Percentiles rank a stretch among this genome's conserved stretches.
These are phyloP conservation scores for Suillus spraguei DNA, from an alignment of 768 basidiomycete species.

Conservation along the genomic window DNA sequence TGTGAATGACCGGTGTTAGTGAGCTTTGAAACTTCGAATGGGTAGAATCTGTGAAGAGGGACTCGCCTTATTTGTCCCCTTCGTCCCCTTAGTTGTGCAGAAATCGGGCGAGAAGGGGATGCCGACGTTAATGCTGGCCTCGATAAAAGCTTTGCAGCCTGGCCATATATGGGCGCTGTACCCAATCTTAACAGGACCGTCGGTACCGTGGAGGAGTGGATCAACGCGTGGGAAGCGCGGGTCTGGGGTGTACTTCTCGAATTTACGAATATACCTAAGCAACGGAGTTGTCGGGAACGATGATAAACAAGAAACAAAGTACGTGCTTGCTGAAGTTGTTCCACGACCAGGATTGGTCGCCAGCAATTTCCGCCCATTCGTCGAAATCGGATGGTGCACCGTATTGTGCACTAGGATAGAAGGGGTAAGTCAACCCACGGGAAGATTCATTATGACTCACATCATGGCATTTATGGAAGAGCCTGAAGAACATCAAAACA, in stretches of 20 bases:
- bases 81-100: slow-evolving; percentile 54
- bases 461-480: slow-evolving; percentile 67
- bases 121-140: slow-evolving; percentile 51
- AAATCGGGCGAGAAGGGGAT: slow-evolving; percentile 58
- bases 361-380: slow-evolving; percentile 58
- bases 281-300: slow-evolving; percentile 3
- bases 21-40: not conserved
- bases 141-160: slow-evolving; percentile 53
- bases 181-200: slow-evolving; percentile 63
- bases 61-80: slow-evolving; percentile 64
- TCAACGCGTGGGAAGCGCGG: slow-evolving; percentile 53
- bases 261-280: slow-evolving; percentile 68
- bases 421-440: slow-evolving; percentile 13
- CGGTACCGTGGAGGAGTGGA: slow-evolving; percentile 43
- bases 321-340: slow-evolving; percentile 51
- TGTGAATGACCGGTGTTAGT: not conserved
- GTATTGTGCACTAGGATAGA: slow-evolving; percentile 46
- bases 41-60: not conserved
- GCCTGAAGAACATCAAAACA: slow-evolving; percentile 35
- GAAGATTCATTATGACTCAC: slow-evolving; percentile 22
- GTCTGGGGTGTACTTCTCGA: slow-evolving; percentile 60
- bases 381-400: slow-evolving; percentile 72
- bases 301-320: not conserved
- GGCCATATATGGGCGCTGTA: slow-evolving; percentile 52
- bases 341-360: slow-evolving; percentile 59